These are phyloP conservation scores for Ramaria sp. DNA, from an alignment of 768 basidiomycete genomes.

Conservation along the genomic window DNA sequence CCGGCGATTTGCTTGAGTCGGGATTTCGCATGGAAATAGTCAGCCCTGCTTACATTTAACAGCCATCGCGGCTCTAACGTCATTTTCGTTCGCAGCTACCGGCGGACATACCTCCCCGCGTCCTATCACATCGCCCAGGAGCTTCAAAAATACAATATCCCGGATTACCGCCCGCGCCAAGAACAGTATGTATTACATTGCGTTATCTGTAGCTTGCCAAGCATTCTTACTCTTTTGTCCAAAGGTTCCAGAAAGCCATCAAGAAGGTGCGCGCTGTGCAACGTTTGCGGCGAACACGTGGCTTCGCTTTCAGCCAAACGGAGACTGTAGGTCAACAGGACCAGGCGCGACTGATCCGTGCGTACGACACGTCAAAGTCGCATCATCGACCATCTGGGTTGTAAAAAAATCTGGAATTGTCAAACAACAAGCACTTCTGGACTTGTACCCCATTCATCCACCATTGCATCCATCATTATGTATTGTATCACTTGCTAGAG, in stretches of 20 bases:
- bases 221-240: conserved; percentile 10
- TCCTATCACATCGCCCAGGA: conserved; percentile 99
- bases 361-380: conserved; percentile 79
- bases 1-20: conserved; percentile 78
- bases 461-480: neutral
- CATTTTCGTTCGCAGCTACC: conserved; percentile 47
- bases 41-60: conserved; percentile 22
- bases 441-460: neutral
- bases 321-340: conserved; percentile 79
- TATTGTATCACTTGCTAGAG: neutral
- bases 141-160: conserved; percentile 97
- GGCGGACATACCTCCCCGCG: conserved; percentile 77
- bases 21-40: conserved; percentile 98
- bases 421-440: neutral
- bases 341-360: conserved; percentile 72
- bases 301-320: conserved; percentile 97
- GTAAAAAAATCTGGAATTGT: conserved; percentile 20
- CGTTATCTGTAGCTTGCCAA: neutral
- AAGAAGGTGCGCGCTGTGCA: conserved; percentile 99
- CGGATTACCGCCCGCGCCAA: conserved; percentile 92
- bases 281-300: conserved; percentile 90
- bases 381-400: conserved; percentile 66
- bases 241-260: conserved; percentile 96
- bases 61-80: conserved; percentile 9
- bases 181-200: conserved; percentile 62